A percentile compares a stretch with the other conserved stretches of the same genome.
Evolutionary conservation across 2,329 filamentous ascomycete species (phyloP).

Genomic region (Aspergillus fijiensis): DNA sequence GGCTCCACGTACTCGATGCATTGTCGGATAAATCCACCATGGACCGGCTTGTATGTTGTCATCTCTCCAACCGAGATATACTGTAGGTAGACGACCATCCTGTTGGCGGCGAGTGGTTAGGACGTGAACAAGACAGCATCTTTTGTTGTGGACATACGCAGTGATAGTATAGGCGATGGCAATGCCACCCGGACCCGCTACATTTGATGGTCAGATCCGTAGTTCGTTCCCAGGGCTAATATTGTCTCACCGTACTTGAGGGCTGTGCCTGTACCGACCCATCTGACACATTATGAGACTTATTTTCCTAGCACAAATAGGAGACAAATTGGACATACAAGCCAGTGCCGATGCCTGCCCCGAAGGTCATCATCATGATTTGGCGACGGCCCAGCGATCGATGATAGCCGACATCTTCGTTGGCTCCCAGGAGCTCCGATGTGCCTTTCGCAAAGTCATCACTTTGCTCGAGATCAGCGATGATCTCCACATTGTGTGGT

Average conservation of each 20-base stretch:
- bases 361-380: slow-evolving; percentile 43
- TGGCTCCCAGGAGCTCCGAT: slow-evolving; percentile 7
- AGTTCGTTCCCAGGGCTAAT: background rate
- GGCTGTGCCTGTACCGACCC: slow-evolving; percentile 39
- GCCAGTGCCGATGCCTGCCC: slow-evolving; percentile 37
- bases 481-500: background rate
- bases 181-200: slow-evolving; percentile 34
- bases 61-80: slow-evolving; percentile 35
- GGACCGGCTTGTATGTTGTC: slow-evolving; percentile 33
- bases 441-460: slow-evolving; percentile 4
- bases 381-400: slow-evolving; percentile 33
- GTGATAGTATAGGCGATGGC: slow-evolving; percentile 36
- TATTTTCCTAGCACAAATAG: too few species aligned
- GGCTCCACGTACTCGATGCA: slow-evolving; percentile 29
- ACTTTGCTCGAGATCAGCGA: background rate
- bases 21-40: slow-evolving; percentile 36
- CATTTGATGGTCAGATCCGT: background rate
- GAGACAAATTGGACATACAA: slow-evolving; percentile 9
- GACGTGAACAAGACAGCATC: background rate
- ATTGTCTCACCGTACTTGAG: slow-evolving; percentile 29
- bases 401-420: slow-evolving; percentile 29
- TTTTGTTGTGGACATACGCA: slow-evolving; percentile 19
- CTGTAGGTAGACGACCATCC: slow-evolving; percentile 34
- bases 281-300: slow-evolving; percentile 9
- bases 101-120: slow-evolving; percentile 7